These are phyloP conservation scores for Phytophthora hibernalis DNA, from an alignment of 352 stramenopile species.

Conservation along the genomic window DNA sequence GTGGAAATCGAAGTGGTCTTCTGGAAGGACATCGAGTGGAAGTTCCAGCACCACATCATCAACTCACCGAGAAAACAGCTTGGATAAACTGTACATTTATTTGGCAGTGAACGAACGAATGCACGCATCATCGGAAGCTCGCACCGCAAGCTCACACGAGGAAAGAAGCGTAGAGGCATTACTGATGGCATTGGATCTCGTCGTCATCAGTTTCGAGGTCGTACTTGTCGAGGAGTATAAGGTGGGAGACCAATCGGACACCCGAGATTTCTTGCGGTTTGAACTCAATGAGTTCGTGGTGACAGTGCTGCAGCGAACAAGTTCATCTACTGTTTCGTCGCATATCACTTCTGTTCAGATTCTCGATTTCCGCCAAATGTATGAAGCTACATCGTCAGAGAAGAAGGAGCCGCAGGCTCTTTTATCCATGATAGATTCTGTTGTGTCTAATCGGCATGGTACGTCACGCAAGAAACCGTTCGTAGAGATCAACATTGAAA, in stretches of 20 bases:
- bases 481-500: conserved; percentile 66
- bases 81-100: conserved; percentile 67
- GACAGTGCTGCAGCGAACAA: conserved; percentile 65
- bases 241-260: conserved; percentile 36
- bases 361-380: conserved; percentile 67
- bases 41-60: conserved; percentile 6
- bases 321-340: conserved; percentile 55
- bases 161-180: conserved; percentile 63
- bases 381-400: conserved; percentile 14
- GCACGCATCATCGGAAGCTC: conserved; percentile 53
- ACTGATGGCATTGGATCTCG: conserved; percentile 70
- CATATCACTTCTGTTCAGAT: conserved; percentile 73
- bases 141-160: conserved; percentile 53
- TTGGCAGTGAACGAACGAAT: conserved; percentile 65
- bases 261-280: conserved; percentile 73
- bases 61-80: conserved; percentile 19
- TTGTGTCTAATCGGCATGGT: conserved; percentile 11
- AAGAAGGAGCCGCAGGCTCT: conserved; percentile 38
- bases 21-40: conserved; percentile 35
- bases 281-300: conserved; percentile 74
- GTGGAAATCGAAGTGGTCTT: conserved; percentile 76
- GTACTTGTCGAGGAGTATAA: conserved; percentile 43
- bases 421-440: conserved; percentile 33
- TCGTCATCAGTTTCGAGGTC: conserved; percentile 64
- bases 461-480: conserved; percentile 37